Evolutionary conservation across 352 stramenopile species (phyloP).

Genomic region (Pilasporangium apinafurcum): DNA sequence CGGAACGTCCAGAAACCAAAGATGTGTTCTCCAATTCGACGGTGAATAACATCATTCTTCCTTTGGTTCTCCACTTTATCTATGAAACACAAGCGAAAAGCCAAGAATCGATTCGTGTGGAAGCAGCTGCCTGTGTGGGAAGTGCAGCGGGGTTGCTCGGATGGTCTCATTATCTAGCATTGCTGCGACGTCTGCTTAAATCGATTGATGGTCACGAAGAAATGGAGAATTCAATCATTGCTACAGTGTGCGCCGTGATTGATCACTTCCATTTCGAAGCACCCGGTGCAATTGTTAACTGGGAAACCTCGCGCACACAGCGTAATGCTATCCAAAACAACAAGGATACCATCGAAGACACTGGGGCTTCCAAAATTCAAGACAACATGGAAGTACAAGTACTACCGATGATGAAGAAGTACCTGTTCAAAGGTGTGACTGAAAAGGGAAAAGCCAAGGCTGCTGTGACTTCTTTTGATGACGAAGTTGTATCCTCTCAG

Average conservation of each 20-base stretch:
- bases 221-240: slow-evolving; percentile 88
- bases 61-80: slow-evolving; percentile 94
- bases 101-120: slow-evolving; percentile 90
- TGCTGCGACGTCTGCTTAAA: slow-evolving; percentile 90
- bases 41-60: slow-evolving; percentile 92
- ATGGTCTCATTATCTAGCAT: slow-evolving; percentile 96
- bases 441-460: slow-evolving; percentile 16
- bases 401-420: slow-evolving; percentile 81
- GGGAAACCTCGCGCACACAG: slow-evolving; percentile 9
- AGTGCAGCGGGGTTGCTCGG: slow-evolving; percentile 87
- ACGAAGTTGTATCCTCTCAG: slow-evolving; percentile 40
- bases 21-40: slow-evolving; percentile 75
- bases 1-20: slow-evolving; percentile 8
- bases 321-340: background rate
- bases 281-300: slow-evolving; percentile 27
- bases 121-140: slow-evolving; percentile 91
- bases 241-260: slow-evolving; percentile 91
- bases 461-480: slow-evolving; percentile 31
- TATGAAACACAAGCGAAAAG: slow-evolving; percentile 93
- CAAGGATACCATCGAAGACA: slow-evolving; percentile 12
- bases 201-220: slow-evolving; percentile 89
- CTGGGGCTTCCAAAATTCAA: slow-evolving; percentile 58
- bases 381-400: slow-evolving; percentile 74
- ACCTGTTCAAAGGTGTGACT: slow-evolving; percentile 84
- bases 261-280: slow-evolving; percentile 95